Evolutionary conservation across 2,329 filamentous ascomycete species (phyloP), one percentile per base, ranked within the genome.

Genomic region (Pseudogymnoascus sp.): DNA sequence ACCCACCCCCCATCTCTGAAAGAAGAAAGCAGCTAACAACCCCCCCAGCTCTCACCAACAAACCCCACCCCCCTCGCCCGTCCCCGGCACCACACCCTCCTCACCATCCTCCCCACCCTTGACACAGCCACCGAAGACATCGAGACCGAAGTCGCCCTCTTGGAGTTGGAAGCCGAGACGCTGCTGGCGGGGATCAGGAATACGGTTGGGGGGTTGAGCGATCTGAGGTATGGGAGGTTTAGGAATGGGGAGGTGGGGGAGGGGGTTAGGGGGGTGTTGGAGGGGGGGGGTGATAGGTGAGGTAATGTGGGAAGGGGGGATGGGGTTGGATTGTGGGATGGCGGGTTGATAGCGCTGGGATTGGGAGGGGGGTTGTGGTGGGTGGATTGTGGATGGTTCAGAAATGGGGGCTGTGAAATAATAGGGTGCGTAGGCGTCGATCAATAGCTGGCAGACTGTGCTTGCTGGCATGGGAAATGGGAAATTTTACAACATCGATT

Each of bases 201-300:
- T 63, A 87, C 82, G 0, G 82, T 94, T 14, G 88, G 88, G 33
- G 84, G 83, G 59, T 77, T 96, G 72, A 95, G 91, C 74, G 90
- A 95, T 74, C 79, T 96, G 63, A 85, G 90, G 53, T 93, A 94
- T 70, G 91, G 92, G 38, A 86, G 86, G 63, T 82, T 94, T 64
- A 80, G 83, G 37, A 88, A 89, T 66, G 74, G 80, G 21, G 80
- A 84, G 64, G 75, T 92, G 33, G 80, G 79, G 25, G 80, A 84
- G 56, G 87, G 92, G 67, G 83, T 91, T 31, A 76, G 91, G 16
- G 82, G 87, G 56, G 87, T 87, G 5, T 77, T 94, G 37, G 77
- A 79, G 65, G 80, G 82, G 35, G 84, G 89, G 72, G 63, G 66
- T 21, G 21, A 67, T 60, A 70, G 70, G 1, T 53, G 47, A 16